Conservation (phyloP, 805 yeast species). For the Candida tammaniensis region DNA sequence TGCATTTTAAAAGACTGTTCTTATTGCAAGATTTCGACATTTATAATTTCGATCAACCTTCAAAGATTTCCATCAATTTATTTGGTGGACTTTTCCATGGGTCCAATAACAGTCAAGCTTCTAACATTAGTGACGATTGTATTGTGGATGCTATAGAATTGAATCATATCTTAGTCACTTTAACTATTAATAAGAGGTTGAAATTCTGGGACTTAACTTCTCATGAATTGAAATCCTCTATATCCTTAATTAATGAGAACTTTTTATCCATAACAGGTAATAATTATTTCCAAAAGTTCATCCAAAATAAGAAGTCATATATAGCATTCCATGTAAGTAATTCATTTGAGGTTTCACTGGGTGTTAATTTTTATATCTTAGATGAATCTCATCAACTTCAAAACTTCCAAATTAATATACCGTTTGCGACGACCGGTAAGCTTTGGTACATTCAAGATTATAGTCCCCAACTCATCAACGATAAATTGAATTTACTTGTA, state of each 20-base stretch:
- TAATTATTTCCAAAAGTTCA: constrained; percentile 4
- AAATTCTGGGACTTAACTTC: constrained; percentile 58
- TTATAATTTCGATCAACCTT: constrained; percentile 50
- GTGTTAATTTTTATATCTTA: constrained; percentile 5
- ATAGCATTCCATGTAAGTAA: constrained; percentile 14
- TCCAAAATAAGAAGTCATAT: too few relatives aligned
- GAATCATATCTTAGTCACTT: constrained; percentile 42
- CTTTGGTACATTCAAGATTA: constrained; percentile 50
- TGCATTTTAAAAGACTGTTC: constrained; percentile 48
- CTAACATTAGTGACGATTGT: constrained; percentile 38
- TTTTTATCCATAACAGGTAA: constrained; percentile 1
- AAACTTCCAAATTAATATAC: constrained; percentile 9
- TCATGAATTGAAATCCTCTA: constrained; percentile 24
- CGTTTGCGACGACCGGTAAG: constrained; percentile 2
- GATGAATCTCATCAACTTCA: neutral
- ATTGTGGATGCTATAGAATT: constrained; percentile 40
- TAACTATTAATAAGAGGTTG: constrained; percentile 52
- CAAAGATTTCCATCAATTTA: constrained; percentile 16
- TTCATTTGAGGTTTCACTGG: constrained; percentile 18
- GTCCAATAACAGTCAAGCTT: constrained; percentile 20
- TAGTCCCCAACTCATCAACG: constrained; percentile 5
- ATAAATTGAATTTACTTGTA: constrained; percentile 18
- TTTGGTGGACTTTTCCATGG: constrained; percentile 10
- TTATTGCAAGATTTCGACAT: constrained; percentile 40
- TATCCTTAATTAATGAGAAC: constrained; percentile 3